Evolutionary conservation across 2,329 filamentous ascomycete genomes (phyloP).

Genomic region (Coniosporium tulheliwenetii): DNA sequence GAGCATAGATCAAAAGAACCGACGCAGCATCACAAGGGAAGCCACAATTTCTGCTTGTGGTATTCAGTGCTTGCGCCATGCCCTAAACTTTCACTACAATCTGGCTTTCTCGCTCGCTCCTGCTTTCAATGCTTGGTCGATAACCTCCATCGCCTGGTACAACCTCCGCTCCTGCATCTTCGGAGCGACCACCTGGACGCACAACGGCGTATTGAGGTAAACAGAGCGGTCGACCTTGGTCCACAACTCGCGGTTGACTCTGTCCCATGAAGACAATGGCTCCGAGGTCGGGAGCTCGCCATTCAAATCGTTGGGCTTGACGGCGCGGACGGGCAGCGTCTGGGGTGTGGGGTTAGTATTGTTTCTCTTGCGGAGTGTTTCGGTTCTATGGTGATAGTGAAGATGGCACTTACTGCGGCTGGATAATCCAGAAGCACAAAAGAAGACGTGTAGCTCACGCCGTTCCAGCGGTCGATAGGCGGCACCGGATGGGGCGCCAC

Average conservation of each 20-base stretch:
- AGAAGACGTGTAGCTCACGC: slow-evolving; percentile 43
- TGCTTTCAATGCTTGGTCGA: slow-evolving; percentile 29
- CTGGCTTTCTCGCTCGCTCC: background rate
- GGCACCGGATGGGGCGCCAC: slow-evolving; percentile 49
- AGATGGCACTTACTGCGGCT: slow-evolving; percentile 24
- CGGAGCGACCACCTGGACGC: slow-evolving; percentile 41
- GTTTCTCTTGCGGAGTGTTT: background rate
- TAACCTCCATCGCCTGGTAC: slow-evolving; percentile 34
- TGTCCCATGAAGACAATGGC: slow-evolving; percentile 41
- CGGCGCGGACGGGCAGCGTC: slow-evolving; percentile 35
- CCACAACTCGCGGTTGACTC: slow-evolving; percentile 42
- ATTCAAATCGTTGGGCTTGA: slow-evolving; percentile 33
- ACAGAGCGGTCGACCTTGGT: slow-evolving; percentile 34
- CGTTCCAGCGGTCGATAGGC: slow-evolving; percentile 46
- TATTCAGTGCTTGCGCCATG: no score
- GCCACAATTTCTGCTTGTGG: no score
- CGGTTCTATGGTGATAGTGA: no score
- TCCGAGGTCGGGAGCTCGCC: slow-evolving; percentile 24
- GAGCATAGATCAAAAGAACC: no score
- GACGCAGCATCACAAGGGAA: no score
- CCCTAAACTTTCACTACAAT: background rate
- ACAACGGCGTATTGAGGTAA: slow-evolving; percentile 38
- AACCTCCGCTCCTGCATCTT: slow-evolving; percentile 38
- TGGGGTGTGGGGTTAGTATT: background rate
- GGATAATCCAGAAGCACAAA: slow-evolving; percentile 50